Conservation (phyloP, 1,139 yeast genomes). For the Meyerozyma athensensis region DNA sequence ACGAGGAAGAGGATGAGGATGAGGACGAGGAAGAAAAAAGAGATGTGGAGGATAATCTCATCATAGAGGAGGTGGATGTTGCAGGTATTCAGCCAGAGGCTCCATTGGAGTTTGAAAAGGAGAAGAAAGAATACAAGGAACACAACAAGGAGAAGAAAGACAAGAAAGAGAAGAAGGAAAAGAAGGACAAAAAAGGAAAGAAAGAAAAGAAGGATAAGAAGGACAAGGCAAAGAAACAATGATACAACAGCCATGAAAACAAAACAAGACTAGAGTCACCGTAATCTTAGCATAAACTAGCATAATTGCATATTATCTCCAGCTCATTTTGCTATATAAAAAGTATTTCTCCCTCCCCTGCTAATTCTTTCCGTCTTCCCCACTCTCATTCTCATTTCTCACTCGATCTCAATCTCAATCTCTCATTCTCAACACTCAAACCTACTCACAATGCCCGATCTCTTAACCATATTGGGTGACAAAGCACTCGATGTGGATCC, state of each 20-base stretch:
- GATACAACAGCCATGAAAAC: constrained; percentile 13
- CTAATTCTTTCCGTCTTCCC: background rate
- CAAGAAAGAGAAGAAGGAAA: constrained; percentile 5
- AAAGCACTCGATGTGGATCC: constrained; percentile 68
- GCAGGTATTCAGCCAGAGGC: constrained; percentile 23
- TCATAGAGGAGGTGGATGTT: constrained; percentile 39
- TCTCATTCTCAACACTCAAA: too few relatives aligned
- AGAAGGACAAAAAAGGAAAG: constrained; percentile 8
- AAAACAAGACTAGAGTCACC: constrained; percentile 9
- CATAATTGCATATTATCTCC: too few relatives aligned
- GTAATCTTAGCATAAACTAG: too few relatives aligned
- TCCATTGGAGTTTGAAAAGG: constrained; percentile 8
- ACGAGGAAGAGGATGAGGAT: constrained; percentile 12
- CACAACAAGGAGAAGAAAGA: background rate
- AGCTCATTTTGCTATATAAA: too few relatives aligned
- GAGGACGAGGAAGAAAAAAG: constrained; percentile 11
- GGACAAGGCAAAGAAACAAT: constrained; percentile 12
- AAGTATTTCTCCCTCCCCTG: background rate
- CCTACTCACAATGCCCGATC: background rate
- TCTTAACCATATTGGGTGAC: constrained; percentile 29
- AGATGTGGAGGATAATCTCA: constrained; percentile 18
- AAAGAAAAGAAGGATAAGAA: constrained; percentile 9
- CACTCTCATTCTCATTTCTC: background rate
- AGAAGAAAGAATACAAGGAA: constrained; percentile 3
- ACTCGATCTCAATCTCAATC: constrained; percentile 7